Evolutionary conservation across 495 filamentous ascomycete species (phyloP).

Genomic region (Patellaria atrata): DNA sequence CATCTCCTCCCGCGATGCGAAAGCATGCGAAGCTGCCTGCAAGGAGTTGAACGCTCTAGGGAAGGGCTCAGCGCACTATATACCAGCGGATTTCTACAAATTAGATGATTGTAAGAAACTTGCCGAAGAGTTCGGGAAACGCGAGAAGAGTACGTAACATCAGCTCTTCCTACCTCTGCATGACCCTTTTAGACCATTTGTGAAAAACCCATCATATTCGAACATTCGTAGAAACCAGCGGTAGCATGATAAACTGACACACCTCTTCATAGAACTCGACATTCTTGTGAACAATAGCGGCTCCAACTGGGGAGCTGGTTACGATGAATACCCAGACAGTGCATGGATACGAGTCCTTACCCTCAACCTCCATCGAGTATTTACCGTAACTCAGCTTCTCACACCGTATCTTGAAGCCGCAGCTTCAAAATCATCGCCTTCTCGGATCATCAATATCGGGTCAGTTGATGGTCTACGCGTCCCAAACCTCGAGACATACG

Average conservation of each 20-base stretch:
- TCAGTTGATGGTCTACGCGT: conserved; percentile 55
- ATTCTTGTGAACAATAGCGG: conserved; percentile 74
- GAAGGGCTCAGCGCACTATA: conserved; percentile 46
- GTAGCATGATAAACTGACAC: no score
- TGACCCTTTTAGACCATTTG: background rate
- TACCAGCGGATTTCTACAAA: conserved; percentile 60
- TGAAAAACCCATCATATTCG: no score
- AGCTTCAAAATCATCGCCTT: conserved; percentile 33
- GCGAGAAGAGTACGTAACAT: conserved; percentile 47
- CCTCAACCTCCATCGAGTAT: conserved; percentile 67
- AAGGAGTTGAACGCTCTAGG: conserved; percentile 47
- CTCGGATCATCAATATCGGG: conserved; percentile 63
- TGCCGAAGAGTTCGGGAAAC: conserved; percentile 45
- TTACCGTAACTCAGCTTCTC: conserved; percentile 59
- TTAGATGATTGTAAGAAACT: conserved; percentile 53
- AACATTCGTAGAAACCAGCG: background rate
- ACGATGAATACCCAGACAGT: conserved; percentile 51
- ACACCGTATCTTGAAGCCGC: conserved; percentile 55
- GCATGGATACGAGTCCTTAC: conserved; percentile 63
- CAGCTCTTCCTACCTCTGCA: background rate
- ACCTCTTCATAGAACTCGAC: conserved; percentile 41
- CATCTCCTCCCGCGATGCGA: conserved; percentile 59
- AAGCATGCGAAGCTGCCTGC: conserved; percentile 43
- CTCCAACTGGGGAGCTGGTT: conserved; percentile 52
- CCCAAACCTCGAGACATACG: conserved; percentile 57